A percentile compares a stretch with the other conserved stretches of the same genome.
Evolutionary conservation across 2,329 filamentous ascomycete genomes (phyloP).

Genomic region (Cercospora beticola): DNA sequence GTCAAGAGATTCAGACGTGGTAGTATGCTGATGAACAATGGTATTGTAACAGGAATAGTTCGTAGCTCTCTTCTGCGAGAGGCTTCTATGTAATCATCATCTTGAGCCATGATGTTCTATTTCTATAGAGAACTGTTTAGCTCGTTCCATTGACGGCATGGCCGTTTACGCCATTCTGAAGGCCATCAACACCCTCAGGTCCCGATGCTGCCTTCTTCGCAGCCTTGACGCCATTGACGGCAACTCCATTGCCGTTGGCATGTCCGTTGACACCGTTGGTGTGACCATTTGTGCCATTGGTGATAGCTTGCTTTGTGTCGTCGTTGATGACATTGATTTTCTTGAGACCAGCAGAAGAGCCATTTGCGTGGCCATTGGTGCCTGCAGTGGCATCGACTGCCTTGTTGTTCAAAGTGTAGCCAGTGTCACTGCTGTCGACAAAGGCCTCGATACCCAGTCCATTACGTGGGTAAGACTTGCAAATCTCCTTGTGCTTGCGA

Average conservation of each 20-base stretch:
- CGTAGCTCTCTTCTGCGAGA: slow-evolving; percentile 2
- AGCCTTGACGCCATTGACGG: slow-evolving; percentile 24
- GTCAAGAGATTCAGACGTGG: not conserved
- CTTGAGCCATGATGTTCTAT: not conserved
- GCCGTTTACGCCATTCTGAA: slow-evolving; percentile 27
- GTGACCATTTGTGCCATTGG: slow-evolving; percentile 21
- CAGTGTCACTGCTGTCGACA: slow-evolving; percentile 68
- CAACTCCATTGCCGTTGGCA: slow-evolving; percentile 16
- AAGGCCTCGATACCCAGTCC: slow-evolving; percentile 68
- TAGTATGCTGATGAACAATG: not conserved
- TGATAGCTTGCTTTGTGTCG: slow-evolving; percentile 28
- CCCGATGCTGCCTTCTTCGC: slow-evolving; percentile 36
- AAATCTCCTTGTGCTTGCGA: slow-evolving; percentile 62
- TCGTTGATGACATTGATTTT: slow-evolving; percentile 39
- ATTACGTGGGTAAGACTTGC: slow-evolving; percentile 61
- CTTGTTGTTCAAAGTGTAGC: slow-evolving; percentile 52
- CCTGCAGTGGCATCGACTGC: slow-evolving; percentile 38
- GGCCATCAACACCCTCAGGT: slow-evolving; percentile 34
- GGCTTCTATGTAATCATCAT: not conserved
- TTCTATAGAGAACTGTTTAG: slow-evolving; percentile 8
- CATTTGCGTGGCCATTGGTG: slow-evolving; percentile 23
- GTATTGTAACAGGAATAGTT: not conserved
- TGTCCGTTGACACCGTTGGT: not conserved
- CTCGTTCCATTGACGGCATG: slow-evolving; percentile 22
- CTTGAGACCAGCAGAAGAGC: slow-evolving; percentile 24